A percentile compares a stretch with the other conserved stretches of the same genome.
Conservation (phyloP, 2,329 filamentous ascomycete genomes). For the Fusarium graminum region DNA sequence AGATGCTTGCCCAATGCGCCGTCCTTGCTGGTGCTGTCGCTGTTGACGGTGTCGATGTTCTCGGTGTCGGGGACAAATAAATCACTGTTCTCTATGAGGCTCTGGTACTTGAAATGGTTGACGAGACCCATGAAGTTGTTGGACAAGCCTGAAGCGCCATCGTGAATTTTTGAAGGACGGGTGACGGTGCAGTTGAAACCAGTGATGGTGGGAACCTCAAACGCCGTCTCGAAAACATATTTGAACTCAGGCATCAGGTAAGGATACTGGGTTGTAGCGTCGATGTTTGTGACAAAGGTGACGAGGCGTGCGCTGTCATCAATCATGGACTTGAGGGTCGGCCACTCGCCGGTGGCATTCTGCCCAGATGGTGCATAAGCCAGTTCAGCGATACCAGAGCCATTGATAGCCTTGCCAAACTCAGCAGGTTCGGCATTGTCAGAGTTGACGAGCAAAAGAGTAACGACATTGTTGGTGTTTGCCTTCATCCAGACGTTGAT, state of each 20-base stretch:
- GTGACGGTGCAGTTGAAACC: slow-evolving; percentile 81
- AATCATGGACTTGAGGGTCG: slow-evolving; percentile 79
- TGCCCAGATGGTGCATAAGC: slow-evolving; percentile 68
- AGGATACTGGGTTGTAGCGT: slow-evolving; percentile 58
- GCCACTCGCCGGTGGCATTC: slow-evolving; percentile 68
- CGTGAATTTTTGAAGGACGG: slow-evolving; percentile 68
- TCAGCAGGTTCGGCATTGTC: slow-evolving; percentile 68
- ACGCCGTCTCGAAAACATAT: slow-evolving; percentile 80
- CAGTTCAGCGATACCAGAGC: slow-evolving; percentile 71
- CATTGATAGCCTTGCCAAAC: slow-evolving; percentile 67
- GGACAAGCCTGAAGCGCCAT: slow-evolving; percentile 65
- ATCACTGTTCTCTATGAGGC: slow-evolving; percentile 60
- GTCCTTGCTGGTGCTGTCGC: slow-evolving; percentile 62
- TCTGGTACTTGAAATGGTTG: slow-evolving; percentile 83
- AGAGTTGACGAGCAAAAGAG: slow-evolving; percentile 78
- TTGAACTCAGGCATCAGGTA: slow-evolving; percentile 74
- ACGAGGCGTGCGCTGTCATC: slow-evolving; percentile 73
- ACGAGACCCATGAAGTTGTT: slow-evolving; percentile 76
- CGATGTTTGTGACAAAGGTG: slow-evolving; percentile 73
- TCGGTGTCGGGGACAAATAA: slow-evolving; percentile 72
- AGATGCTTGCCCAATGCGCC: slow-evolving; percentile 70
- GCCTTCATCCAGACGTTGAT: slow-evolving; percentile 77
- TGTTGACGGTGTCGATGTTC: slow-evolving; percentile 75
- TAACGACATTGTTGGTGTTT: slow-evolving; percentile 81
- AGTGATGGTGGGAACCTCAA: slow-evolving; percentile 69